These are phyloP conservation scores for Bauhinia variegata DNA, from an alignment of 306 rosid species.

Conservation along the genomic window DNA sequence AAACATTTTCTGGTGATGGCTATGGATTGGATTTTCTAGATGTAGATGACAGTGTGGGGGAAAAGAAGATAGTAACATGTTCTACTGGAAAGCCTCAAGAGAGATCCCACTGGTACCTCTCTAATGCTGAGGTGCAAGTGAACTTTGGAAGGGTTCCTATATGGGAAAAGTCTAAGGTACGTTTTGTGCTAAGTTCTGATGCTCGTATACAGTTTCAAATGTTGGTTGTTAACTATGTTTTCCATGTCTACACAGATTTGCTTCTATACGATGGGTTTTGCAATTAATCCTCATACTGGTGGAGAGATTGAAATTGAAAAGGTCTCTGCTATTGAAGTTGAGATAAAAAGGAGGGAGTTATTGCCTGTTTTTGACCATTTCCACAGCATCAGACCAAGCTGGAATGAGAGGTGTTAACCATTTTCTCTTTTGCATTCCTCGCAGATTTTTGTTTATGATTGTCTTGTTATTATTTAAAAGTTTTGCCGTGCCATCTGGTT, in stretches of 20 bases:
- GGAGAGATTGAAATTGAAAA: constrained; percentile 87
- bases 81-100: constrained; percentile 54
- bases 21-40: constrained; percentile 45
- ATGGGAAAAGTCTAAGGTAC: constrained; percentile 88
- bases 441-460: constrained; percentile 13
- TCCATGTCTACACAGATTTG: constrained; percentile 52
- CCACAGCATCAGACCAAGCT: constrained; percentile 63
- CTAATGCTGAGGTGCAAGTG: constrained; percentile 88
- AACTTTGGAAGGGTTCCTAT: constrained; percentile 69
- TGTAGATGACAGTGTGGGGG: constrained; percentile 42
- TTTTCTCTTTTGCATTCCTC: constrained; percentile 23
- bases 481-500: no score
- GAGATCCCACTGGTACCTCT: constrained; percentile 64
- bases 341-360: constrained; percentile 70
- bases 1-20: constrained; percentile 46
- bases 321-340: constrained; percentile 71
- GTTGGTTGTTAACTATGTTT: constrained; percentile 24
- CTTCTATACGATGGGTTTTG: constrained; percentile 58
- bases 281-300: constrained; percentile 33
- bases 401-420: constrained; percentile 69
- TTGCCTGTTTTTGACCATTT: constrained; percentile 84
- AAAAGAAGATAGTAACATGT: constrained; percentile 32
- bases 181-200: constrained; percentile 30
- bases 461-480: constrained; percentile 21
- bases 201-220: constrained; percentile 15